These are phyloP conservation scores for Nothomitra cinnamomea DNA, from an alignment of 2,329 filamentous ascomycete species.

Conservation along the genomic window DNA sequence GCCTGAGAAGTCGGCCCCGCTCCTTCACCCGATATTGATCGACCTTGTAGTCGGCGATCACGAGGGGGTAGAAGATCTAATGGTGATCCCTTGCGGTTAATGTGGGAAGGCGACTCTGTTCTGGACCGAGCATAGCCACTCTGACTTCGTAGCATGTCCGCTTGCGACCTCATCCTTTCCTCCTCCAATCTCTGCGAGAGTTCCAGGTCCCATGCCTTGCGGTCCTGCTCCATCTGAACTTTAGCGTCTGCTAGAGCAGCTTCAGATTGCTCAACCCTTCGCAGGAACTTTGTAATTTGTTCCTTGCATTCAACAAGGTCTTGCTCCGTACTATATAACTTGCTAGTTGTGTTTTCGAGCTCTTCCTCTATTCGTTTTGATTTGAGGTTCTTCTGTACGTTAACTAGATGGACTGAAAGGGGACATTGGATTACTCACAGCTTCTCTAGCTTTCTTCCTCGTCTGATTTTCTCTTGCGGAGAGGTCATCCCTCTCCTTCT, in stretches of 20 bases:
- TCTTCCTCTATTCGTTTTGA: slow-evolving; percentile 63
- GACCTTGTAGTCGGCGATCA: not conserved
- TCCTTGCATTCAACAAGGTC: slow-evolving; percentile 44
- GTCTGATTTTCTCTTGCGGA: slow-evolving; percentile 70
- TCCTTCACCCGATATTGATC: not conserved
- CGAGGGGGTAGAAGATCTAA: not conserved
- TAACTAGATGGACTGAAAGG: slow-evolving; percentile 19
- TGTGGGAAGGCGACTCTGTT: slow-evolving; percentile 25
- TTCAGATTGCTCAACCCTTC: slow-evolving; percentile 46
- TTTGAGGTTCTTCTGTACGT: slow-evolving; percentile 38
- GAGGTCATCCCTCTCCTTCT: slow-evolving; percentile 83
- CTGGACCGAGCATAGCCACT: slow-evolving; percentile 5
- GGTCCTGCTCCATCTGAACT: slow-evolving; percentile 40
- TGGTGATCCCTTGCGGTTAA: slow-evolving; percentile 22
- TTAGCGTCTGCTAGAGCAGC: slow-evolving; percentile 42
- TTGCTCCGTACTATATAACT: slow-evolving; percentile 45
- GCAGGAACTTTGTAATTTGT: slow-evolving; percentile 44
- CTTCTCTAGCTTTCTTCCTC: slow-evolving; percentile 75
- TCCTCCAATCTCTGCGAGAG: slow-evolving; percentile 44
- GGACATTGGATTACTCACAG: slow-evolving; percentile 28
- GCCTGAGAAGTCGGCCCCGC: not conserved
- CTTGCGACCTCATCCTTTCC: slow-evolving; percentile 42
- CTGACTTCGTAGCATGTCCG: slow-evolving; percentile 22
- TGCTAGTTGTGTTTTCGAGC: slow-evolving; percentile 50
- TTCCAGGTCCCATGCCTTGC: slow-evolving; percentile 38